phyloP scores from a whole-genome alignment of 768 basidiomycete genomes.

The Naganishia friedmannii region DNA sequence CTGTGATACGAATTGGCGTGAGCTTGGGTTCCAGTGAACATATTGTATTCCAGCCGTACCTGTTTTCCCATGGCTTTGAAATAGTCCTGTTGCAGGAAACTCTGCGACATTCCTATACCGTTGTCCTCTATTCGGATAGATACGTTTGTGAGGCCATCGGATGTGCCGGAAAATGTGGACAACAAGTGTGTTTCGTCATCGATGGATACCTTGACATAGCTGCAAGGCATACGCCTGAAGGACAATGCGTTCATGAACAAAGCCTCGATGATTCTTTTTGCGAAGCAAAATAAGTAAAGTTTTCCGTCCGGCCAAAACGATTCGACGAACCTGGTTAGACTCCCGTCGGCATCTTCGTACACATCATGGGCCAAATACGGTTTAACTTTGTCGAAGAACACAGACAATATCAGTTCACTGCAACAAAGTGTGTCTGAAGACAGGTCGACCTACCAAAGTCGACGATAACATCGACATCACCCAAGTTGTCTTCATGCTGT shows the following conservation, averaged over 20 bases:
- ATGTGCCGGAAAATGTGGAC: not conserved
- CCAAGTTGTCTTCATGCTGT: not conserved
- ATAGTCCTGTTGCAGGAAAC: constrained; percentile 4
- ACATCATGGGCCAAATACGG: constrained; percentile 10
- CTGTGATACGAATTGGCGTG: not conserved
- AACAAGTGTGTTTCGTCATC: constrained; percentile 1
- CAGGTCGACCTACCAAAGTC: not conserved
- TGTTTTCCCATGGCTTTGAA: constrained; percentile 13
- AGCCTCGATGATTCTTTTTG: constrained; percentile 9
- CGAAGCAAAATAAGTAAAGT: not conserved
- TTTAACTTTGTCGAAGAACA: not conserved
- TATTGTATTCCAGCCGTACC: not conserved
- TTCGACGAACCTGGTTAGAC: not conserved
- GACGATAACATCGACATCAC: constrained; percentile 7
- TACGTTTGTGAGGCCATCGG: not conserved
- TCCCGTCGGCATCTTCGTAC: constrained; percentile 2
- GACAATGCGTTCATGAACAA: constrained; percentile 17
- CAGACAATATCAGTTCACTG: not conserved
- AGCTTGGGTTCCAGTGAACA: not conserved
- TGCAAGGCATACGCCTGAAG: not conserved
- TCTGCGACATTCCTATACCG: constrained; percentile 1
- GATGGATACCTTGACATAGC: constrained; percentile 8
- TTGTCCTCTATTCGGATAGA: constrained; percentile 13
- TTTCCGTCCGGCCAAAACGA: not conserved
- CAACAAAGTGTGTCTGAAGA: not conserved